A percentile compares a stretch with the other conserved stretches of the same genome.
Conservation (phyloP, 2,329 filamentous ascomycete species). For the Curvularia verruculosa region DNA sequence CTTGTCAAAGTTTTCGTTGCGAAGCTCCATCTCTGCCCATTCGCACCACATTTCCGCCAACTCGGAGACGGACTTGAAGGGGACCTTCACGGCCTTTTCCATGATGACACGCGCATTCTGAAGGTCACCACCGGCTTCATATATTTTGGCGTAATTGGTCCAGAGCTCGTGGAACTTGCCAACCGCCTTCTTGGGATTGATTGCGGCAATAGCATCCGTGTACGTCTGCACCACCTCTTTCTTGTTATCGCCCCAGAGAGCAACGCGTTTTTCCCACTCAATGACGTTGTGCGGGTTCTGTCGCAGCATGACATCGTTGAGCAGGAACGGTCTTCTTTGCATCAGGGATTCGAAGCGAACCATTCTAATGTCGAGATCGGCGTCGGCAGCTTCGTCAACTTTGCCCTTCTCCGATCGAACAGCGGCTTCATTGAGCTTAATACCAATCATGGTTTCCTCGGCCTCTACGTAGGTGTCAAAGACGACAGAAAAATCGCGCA, state of each 20-base stretch:
- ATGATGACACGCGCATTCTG: conserved; percentile 88
- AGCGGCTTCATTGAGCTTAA: conserved; percentile 87
- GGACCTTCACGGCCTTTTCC: conserved; percentile 97
- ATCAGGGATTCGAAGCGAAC: conserved; percentile 97
- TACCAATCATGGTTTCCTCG: conserved; percentile 92
- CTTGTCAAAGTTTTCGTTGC: conserved; percentile 93
- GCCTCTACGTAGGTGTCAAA: conserved; percentile 98
- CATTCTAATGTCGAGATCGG: conserved; percentile 95
- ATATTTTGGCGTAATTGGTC: conserved; percentile 97
- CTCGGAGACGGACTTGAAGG: conserved; percentile 96
- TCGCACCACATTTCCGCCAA: conserved; percentile 98
- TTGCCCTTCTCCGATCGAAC: conserved; percentile 77
- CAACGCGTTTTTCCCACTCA: conserved; percentile 98
- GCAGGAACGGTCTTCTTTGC: conserved; percentile 92
- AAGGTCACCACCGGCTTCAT: conserved; percentile 85
- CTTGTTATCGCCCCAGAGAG: conserved; percentile 92
- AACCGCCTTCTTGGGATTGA: conserved; percentile 91
- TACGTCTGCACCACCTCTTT: conserved; percentile 92
- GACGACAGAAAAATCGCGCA: conserved; percentile 93
- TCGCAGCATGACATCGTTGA: conserved; percentile 92
- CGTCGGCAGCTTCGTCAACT: conserved; percentile 82
- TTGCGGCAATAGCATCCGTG: conserved; percentile 88
- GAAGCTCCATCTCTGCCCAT: conserved; percentile 97
- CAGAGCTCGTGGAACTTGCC: conserved; percentile 94
- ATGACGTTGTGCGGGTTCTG: conserved; percentile 96